Evolutionary conservation across 495 filamentous ascomycete species (phyloP).

Genomic region (Barbatosphaeria neglecta): DNA sequence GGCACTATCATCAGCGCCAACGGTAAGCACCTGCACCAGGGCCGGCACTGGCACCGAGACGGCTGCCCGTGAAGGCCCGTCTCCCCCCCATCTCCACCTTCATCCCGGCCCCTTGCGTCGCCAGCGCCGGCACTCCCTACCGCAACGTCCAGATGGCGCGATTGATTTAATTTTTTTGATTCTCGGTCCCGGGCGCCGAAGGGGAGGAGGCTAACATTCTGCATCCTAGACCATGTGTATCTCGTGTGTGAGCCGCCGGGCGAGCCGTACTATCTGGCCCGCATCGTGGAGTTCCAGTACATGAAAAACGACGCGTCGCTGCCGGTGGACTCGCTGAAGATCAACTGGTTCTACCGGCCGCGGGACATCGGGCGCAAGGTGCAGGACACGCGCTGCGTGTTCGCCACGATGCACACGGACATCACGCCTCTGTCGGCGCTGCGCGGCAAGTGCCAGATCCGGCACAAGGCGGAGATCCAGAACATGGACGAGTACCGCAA

Average conservation of each 20-base stretch:
- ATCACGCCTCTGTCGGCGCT: slow-evolving; percentile 83
- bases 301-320: slow-evolving; percentile 56
- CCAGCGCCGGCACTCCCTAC: too few species aligned
- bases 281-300: slow-evolving; percentile 96
- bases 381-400: slow-evolving; percentile 78
- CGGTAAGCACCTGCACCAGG: slow-evolving; percentile 50
- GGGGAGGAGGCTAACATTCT: slow-evolving; percentile 15
- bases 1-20: slow-evolving; percentile 73
- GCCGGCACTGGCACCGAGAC: too few species aligned
- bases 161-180: background rate
- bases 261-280: slow-evolving; percentile 93
- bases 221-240: slow-evolving; percentile 78
- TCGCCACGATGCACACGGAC: slow-evolving; percentile 97
- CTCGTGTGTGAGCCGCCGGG: slow-evolving; percentile 95
- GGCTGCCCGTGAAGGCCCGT: too few species aligned
- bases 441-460: slow-evolving; percentile 83
- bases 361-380: slow-evolving; percentile 89
- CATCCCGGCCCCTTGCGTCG: too few species aligned
- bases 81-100: too few species aligned
- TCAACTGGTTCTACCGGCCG: slow-evolving; percentile 98
- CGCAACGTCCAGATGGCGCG: too few species aligned
- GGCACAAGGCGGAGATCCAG: slow-evolving; percentile 73
- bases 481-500: slow-evolving; percentile 78
- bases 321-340: slow-evolving; percentile 73
- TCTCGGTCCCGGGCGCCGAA: background rate